Evolutionary conservation across 768 basidiomycete genomes (phyloP).

Genomic region (Rhodosporidiobolus sp.): DNA sequence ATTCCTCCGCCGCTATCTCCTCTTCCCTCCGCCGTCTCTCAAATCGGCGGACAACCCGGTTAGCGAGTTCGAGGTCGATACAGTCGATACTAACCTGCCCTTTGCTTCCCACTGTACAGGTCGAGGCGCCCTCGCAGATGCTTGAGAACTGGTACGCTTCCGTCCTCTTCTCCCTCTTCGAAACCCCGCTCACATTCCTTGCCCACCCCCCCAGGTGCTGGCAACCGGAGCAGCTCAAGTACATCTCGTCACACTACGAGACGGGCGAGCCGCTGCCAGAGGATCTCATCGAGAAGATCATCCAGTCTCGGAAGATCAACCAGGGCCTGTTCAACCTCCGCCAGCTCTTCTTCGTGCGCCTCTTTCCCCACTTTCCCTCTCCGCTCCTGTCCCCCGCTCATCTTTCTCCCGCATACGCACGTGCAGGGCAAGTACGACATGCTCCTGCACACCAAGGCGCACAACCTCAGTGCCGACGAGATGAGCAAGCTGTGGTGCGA

Average conservation of each 20-base stretch:
- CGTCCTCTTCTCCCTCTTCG: slow-evolving; percentile 44
- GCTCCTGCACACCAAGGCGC: slow-evolving; percentile 26
- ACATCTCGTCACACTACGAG: slow-evolving; percentile 77
- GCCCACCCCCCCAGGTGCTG: slow-evolving; percentile 17
- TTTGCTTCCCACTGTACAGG: slow-evolving; percentile 43
- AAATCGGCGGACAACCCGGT: too few relatives aligned
- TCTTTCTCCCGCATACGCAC: background rate
- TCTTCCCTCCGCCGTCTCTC: background rate
- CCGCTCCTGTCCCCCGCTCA: background rate
- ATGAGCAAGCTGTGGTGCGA: slow-evolving; percentile 77
- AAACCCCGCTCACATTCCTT: too few relatives aligned
- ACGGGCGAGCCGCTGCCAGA: slow-evolving; percentile 66
- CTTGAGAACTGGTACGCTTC: slow-evolving; percentile 92
- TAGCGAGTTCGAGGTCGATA: too few relatives aligned
- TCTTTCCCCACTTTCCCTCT: slow-evolving; percentile 70
- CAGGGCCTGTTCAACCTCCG: slow-evolving; percentile 72
- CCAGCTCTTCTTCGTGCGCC: slow-evolving; percentile 78
- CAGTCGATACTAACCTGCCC: background rate
- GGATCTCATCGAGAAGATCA: slow-evolving; percentile 72
- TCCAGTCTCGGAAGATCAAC: slow-evolving; percentile 61
- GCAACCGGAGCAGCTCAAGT: slow-evolving; percentile 60
- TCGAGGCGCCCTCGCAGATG: slow-evolving; percentile 89
- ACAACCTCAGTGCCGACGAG: slow-evolving; percentile 59
- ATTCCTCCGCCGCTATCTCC: background rate
- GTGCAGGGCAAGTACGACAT: slow-evolving; percentile 22